Evolutionary conservation across 805 yeast genomes (phyloP).

Genomic region (Kodamaea hsintzibuensis): DNA sequence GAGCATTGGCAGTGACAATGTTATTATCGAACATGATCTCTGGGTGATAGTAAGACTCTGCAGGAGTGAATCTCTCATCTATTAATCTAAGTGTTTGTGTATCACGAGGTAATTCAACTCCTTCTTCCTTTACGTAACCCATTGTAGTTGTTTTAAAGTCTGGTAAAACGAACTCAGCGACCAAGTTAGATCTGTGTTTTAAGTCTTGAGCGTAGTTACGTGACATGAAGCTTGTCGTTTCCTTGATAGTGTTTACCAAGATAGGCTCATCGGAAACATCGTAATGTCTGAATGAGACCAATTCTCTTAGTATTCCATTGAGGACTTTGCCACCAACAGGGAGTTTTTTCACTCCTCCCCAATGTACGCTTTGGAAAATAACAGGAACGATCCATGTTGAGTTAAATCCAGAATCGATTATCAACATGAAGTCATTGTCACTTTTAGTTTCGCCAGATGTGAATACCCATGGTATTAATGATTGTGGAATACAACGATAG

Average conservation of each 20-base stretch:
- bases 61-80: constrained; percentile 87
- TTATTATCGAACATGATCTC: constrained; percentile 51
- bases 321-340: constrained; percentile 87
- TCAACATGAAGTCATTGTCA: constrained; percentile 62
- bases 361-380: constrained; percentile 70
- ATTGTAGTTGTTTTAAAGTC: constrained; percentile 78
- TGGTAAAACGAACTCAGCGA: constrained; percentile 79
- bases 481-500: constrained; percentile 63
- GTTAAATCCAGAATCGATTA: constrained; percentile 86
- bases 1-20: constrained; percentile 25
- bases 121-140: constrained; percentile 60
- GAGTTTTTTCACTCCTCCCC: constrained; percentile 74
- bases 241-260: constrained; percentile 83
- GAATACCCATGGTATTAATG: constrained; percentile 61
- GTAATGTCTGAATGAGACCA: constrained; percentile 86
- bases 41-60: constrained; percentile 87
- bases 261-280: constrained; percentile 91
- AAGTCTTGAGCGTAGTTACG: constrained; percentile 53
- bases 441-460: constrained; percentile 7
- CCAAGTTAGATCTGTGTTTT: constrained; percentile 32
- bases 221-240: constrained; percentile 70
- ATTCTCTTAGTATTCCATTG: constrained; percentile 80
- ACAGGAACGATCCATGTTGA: constrained; percentile 88
- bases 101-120: constrained; percentile 30
- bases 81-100: constrained; percentile 65